A percentile compares a stretch with the other conserved stretches of the same genome.
Conservation (phyloP, 768 basidiomycete species). For the Lenzites betulinus region DNA sequence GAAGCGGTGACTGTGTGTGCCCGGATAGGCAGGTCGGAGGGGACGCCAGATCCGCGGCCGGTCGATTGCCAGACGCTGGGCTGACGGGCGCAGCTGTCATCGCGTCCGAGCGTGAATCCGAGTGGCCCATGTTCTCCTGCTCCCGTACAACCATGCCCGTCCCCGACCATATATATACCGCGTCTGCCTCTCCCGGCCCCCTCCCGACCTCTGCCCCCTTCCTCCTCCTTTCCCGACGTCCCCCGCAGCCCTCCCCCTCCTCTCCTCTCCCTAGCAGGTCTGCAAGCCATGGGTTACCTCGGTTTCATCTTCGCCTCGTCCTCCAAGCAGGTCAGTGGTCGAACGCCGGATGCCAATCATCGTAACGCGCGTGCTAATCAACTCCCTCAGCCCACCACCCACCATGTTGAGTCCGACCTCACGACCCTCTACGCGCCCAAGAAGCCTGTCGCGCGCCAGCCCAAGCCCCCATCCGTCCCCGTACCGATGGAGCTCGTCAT, state of each 20-base stretch:
- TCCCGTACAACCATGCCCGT: neutral
- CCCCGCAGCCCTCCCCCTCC: neutral
- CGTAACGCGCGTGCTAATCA: neutral
- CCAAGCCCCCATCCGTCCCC: conserved; percentile 20
- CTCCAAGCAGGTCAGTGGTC: conserved; percentile 1
- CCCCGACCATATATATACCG: conserved; percentile 9
- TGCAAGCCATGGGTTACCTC: conserved; percentile 20
- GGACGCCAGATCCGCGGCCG: conserved; percentile 19
- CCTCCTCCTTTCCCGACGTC: conserved; percentile 4
- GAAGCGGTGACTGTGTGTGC: neutral
- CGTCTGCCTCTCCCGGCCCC: neutral
- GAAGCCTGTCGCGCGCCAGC: conserved; percentile 22
- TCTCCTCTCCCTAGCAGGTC: neutral
- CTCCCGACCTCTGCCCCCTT: conserved; percentile 12
- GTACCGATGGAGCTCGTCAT: conserved; percentile 68
- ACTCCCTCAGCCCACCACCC: conserved; percentile 1
- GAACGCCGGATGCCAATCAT: neutral
- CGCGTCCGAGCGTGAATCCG: conserved; percentile 3
- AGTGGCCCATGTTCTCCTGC: conserved; percentile 13
- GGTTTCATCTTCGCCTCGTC: conserved; percentile 16
- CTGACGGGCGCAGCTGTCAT: conserved; percentile 2
- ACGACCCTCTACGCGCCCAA: conserved; percentile 30
- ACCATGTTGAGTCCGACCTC: conserved; percentile 31
- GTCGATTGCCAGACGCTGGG: conserved; percentile 12
- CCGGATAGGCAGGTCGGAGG: neutral